Evolutionary conservation across 306 rosid species (phyloP).

Genomic region (Rubus parviflorus): DNA sequence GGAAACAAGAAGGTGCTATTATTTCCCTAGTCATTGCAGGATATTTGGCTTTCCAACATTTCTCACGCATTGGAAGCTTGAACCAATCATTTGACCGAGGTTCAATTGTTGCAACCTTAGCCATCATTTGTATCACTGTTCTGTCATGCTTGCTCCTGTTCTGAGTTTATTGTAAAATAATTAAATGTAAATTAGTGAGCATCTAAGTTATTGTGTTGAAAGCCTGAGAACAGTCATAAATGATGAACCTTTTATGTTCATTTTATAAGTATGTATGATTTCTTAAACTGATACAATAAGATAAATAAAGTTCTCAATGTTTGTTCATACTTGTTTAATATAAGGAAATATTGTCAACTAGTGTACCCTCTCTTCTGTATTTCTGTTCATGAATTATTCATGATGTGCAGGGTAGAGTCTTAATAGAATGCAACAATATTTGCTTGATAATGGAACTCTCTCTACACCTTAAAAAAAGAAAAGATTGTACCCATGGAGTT

Average conservation of each 20-base stretch:
- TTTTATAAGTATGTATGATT: neutral
- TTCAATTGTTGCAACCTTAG: constrained; percentile 77
- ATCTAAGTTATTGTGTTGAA: constrained; percentile 11
- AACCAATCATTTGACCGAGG: constrained; percentile 79
- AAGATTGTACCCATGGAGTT: neutral
- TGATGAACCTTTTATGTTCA: neutral
- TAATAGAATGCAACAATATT: neutral
- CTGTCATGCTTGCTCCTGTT: constrained; percentile 60
- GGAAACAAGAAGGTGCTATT: constrained; percentile 72
- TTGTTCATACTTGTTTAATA: neutral
- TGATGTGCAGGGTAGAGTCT: neutral
- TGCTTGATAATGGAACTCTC: neutral
- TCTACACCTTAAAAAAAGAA: neutral
- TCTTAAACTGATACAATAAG: constrained; percentile 3
- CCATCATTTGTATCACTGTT: constrained; percentile 46
- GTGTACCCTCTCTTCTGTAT: constrained; percentile 1
- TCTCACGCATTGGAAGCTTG: constrained; percentile 69
- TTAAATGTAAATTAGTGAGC: neutral
- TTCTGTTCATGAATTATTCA: neutral
- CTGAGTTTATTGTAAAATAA: constrained; percentile 43
- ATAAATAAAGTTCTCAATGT: constrained; percentile 2
- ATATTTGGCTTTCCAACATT: constrained; percentile 92
- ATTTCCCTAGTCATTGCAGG: constrained; percentile 65
- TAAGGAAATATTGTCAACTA: constrained; percentile 6
- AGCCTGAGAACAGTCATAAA: neutral